These are phyloP conservation scores for Paramecium biaurelia DNA, from an alignment of 73 alveolate genomes.

Conservation along the genomic window DNA sequence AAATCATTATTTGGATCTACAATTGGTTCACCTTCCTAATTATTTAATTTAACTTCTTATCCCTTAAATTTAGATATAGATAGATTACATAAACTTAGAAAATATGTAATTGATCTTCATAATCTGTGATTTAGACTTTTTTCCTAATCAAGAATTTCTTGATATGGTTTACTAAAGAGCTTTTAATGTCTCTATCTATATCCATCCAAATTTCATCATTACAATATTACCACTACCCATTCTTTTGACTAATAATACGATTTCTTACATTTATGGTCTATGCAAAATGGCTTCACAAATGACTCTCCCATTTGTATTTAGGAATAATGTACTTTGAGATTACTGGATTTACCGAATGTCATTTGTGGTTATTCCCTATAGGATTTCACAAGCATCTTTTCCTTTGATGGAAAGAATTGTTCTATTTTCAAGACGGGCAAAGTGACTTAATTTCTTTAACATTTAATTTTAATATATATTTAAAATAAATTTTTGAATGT, in stretches of 20 bases:
- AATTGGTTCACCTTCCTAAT: constrained; percentile 61
- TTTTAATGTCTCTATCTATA: not conserved
- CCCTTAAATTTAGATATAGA: not conserved
- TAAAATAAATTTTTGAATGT: not conserved
- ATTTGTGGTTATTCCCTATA: not conserved
- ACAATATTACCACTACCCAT: not conserved
- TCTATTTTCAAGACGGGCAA: not conserved
- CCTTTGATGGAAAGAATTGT: not conserved
- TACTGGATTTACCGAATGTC: not conserved
- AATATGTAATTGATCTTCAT: not conserved
- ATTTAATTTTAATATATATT: not conserved
- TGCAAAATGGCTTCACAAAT: constrained; percentile 7
- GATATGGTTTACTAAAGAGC: constrained; percentile 46
- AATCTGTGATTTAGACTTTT: constrained; percentile 53
- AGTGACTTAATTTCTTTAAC: not conserved
- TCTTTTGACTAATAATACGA: not conserved
- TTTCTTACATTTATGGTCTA: not conserved
- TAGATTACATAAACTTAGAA: constrained; percentile 41
- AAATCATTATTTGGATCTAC: not conserved
- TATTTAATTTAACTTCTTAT: not conserved
- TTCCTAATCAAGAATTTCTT: constrained; percentile 66
- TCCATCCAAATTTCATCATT: constrained; percentile 70
- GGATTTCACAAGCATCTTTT: not conserved
- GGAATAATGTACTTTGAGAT: not conserved
- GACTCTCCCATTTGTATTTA: not conserved